These are phyloP conservation scores for Aspergillus candidus DNA, from an alignment of 2,329 filamentous ascomycete genomes.

Conservation along the genomic window DNA sequence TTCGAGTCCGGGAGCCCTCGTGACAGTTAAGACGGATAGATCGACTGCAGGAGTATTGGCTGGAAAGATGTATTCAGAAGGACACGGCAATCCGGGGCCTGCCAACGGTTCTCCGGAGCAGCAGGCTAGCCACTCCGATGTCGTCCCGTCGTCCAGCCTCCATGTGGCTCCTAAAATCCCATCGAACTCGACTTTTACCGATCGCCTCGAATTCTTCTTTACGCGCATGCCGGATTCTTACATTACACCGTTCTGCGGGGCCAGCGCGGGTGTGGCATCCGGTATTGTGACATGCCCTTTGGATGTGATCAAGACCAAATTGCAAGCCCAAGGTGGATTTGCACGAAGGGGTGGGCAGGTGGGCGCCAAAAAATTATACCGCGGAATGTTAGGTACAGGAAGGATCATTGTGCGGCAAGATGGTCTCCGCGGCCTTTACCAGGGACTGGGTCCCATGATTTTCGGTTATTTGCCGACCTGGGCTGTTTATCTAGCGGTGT, in stretches of 20 bases:
- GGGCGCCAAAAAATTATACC: constrained; percentile 59
- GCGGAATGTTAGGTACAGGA: constrained; percentile 80
- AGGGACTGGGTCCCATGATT: constrained; percentile 88
- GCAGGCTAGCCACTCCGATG: constrained; percentile 19
- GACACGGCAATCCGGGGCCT: constrained; percentile 33
- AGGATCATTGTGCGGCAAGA: constrained; percentile 81
- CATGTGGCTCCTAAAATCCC: constrained; percentile 25
- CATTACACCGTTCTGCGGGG: constrained; percentile 79
- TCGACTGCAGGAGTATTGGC: constrained; percentile 32
- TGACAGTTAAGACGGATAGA: constrained; percentile 34
- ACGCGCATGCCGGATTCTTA: constrained; percentile 49
- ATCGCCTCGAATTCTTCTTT: constrained; percentile 38
- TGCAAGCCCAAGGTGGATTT: constrained; percentile 92
- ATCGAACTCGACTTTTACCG: constrained; percentile 25
- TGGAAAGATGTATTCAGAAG: constrained; percentile 42
- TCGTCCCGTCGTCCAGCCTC: constrained; percentile 17
- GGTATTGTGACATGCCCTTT: constrained; percentile 93
- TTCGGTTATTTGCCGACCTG: constrained; percentile 94
- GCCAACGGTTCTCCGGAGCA: constrained; percentile 26
- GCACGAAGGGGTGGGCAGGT: constrained; percentile 37
- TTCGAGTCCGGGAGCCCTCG: constrained; percentile 38
- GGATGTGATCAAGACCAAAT: constrained; percentile 97
- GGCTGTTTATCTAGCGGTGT: constrained; percentile 97
- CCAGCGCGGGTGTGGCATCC: constrained; percentile 83
- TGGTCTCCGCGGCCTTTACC: constrained; percentile 83